phyloP scores from a whole-genome alignment of 208 protist species.

The Tritrichomonas musculus region DNA sequence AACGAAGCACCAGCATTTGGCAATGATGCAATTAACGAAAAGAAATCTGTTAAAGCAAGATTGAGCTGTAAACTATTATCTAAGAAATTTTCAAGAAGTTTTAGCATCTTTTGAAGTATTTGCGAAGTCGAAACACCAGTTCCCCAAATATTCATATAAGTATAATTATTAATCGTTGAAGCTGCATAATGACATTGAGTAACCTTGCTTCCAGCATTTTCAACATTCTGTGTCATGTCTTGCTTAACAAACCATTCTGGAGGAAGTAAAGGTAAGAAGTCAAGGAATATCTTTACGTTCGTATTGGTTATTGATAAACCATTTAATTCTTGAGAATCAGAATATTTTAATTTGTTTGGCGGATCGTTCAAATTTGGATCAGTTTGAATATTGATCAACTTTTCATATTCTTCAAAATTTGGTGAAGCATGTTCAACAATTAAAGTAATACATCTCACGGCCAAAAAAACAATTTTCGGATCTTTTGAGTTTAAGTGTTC shows the following conservation, averaged over 20 bases:
- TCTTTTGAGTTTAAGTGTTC: background rate
- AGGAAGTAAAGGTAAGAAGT: background rate
- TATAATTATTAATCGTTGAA: background rate
- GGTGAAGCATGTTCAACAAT: background rate
- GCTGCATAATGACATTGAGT: background rate
- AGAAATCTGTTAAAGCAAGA: background rate
- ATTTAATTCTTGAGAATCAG: no score
- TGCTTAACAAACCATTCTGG: background rate
- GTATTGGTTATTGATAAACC: no score
- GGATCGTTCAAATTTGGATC: no score
- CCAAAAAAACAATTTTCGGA: background rate
- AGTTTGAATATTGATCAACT: no score
- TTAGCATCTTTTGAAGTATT: background rate
- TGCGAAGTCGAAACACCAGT: no score
- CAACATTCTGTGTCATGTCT: background rate
- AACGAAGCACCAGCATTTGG: background rate
- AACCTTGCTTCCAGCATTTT: background rate
- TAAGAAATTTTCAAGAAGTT: background rate
- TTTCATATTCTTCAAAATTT: background rate
- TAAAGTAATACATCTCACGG: background rate
- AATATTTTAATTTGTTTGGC: no score
- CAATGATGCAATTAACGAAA: background rate
- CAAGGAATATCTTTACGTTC: background rate
- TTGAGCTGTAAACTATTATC: background rate
- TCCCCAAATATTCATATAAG: background rate